These are phyloP conservation scores for Kuraishia ogatae DNA, from an alignment of 805 yeast genomes.

Conservation along the genomic window DNA sequence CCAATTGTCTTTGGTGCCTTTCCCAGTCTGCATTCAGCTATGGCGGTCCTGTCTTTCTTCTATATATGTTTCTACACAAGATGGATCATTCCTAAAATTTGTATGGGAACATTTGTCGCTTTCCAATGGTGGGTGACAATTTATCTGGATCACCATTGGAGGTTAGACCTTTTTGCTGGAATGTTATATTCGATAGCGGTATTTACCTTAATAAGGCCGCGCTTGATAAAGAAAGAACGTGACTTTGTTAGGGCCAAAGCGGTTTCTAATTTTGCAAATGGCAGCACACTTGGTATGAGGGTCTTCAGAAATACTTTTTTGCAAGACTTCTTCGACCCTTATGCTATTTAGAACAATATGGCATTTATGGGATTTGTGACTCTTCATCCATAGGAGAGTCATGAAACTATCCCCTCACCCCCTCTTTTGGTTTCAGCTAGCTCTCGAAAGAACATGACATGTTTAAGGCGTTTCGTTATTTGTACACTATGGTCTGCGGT, in stretches of 20 bases:
- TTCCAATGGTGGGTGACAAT: constrained; percentile 73
- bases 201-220: constrained; percentile 30
- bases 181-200: constrained; percentile 38
- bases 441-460: background rate
- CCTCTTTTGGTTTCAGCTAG: background rate
- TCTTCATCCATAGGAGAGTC: background rate
- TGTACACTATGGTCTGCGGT: background rate
- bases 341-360: constrained; percentile 4
- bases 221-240: constrained; percentile 26
- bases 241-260: constrained; percentile 29
- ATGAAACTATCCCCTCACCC: background rate
- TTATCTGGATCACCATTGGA: constrained; percentile 66
- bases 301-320: constrained; percentile 40
- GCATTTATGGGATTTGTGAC: background rate
- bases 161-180: constrained; percentile 53
- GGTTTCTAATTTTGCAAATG: constrained; percentile 28
- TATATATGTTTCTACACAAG: constrained; percentile 31
- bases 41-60: constrained; percentile 45
- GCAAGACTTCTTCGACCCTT: constrained; percentile 48
- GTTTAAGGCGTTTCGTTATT: background rate
- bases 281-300: constrained; percentile 57
- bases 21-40: constrained; percentile 61
- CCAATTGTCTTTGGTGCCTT: constrained; percentile 75
- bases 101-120: constrained; percentile 34
- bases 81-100: constrained; percentile 24